These are phyloP conservation scores for Lipomyces spencermartinsiae DNA, from an alignment of 805 yeast genomes.

Conservation along the genomic window DNA sequence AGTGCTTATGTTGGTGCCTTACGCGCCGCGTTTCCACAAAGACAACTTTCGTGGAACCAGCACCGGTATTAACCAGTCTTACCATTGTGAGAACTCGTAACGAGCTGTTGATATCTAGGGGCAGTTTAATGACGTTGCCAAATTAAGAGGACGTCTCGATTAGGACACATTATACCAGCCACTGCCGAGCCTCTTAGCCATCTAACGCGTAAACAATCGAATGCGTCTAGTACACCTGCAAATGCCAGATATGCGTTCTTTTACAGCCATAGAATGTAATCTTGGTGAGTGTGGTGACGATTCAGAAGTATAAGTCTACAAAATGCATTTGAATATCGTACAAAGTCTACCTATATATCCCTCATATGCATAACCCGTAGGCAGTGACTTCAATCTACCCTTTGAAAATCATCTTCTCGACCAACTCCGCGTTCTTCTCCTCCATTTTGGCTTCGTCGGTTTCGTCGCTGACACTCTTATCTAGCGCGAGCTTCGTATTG, in stretches of 20 bases:
- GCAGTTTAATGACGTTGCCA: not conserved
- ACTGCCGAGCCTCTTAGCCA: no score
- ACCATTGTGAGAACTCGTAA: not conserved
- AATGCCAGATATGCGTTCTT: not conserved
- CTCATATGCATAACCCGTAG: not conserved
- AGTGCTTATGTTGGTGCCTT: not conserved
- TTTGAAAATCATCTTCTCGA: slow-evolving; percentile 47
- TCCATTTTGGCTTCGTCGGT: slow-evolving; percentile 44
- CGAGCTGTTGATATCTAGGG: not conserved
- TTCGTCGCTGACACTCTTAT: slow-evolving; percentile 54
- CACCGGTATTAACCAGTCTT: not conserved
- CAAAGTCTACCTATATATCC: slow-evolving; percentile 7
- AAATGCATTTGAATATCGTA: not conserved
- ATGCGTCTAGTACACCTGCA: no score
- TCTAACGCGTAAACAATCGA: no score
- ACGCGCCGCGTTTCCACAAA: not conserved
- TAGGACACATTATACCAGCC: not conserved
- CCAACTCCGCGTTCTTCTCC: slow-evolving; percentile 47
- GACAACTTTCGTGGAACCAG: rapidly evolving
- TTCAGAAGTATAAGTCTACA: not conserved
- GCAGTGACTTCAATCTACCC: not conserved
- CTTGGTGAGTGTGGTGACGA: not conserved
- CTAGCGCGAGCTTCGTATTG: slow-evolving; percentile 87
- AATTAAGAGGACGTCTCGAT: not conserved
- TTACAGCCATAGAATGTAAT: not conserved